phyloP scores from a whole-genome alignment of 164 flowering plant genomes.

The Sextonia rubra region DNA sequence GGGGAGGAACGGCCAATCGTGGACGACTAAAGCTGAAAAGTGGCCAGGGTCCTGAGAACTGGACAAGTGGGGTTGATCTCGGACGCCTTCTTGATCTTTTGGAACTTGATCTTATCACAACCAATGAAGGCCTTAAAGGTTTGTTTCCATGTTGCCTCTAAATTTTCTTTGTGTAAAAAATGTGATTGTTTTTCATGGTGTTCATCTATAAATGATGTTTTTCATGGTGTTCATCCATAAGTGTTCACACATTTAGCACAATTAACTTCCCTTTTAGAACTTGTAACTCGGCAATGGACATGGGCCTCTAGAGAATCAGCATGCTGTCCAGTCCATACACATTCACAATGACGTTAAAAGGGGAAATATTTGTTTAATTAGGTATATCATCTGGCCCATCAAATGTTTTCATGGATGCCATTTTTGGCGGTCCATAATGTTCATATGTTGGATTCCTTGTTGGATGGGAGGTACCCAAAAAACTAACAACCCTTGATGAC shows the following conservation, averaged over 20 bases:
- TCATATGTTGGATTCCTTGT: not conserved
- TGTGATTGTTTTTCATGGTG: not conserved
- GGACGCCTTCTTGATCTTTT: constrained; percentile 93
- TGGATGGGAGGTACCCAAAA: not conserved
- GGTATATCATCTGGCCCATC: not conserved
- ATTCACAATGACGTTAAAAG: not conserved
- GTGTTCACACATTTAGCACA: not conserved
- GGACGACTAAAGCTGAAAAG: constrained; percentile 82
- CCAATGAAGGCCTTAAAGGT: constrained; percentile 73
- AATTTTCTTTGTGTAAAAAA: no score
- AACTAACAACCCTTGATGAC: no score
- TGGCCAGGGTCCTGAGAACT: constrained; percentile 86
- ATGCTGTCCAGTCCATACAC: not conserved
- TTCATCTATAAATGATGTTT: not conserved
- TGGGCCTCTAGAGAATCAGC: not conserved
- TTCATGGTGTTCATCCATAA: not conserved
- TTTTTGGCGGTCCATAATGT: not conserved
- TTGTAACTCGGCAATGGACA: not conserved
- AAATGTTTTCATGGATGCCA: not conserved
- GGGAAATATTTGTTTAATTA: not conserved
- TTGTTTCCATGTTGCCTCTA: constrained; percentile 12
- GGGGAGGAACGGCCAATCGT: constrained; percentile 97
- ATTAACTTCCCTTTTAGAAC: no score
- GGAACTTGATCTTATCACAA: constrained; percentile 82
- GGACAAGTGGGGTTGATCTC: constrained; percentile 98